Conservation (phyloP, 23 red algal genomes). For the Chondrus crispus region DNA sequence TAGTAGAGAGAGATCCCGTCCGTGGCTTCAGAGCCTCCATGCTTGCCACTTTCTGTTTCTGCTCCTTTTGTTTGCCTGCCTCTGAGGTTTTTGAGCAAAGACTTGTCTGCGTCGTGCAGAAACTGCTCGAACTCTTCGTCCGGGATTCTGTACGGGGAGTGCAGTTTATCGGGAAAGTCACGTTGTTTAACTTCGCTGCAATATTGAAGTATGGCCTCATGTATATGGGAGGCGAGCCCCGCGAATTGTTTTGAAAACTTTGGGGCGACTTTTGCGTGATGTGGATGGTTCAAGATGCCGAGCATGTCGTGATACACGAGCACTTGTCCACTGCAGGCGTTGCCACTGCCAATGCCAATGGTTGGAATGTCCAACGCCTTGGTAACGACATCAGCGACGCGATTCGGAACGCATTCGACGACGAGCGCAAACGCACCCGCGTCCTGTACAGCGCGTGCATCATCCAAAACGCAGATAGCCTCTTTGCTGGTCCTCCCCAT, state of each 20-base stretch:
- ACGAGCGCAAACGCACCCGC: constrained; percentile 95
- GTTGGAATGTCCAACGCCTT: constrained; percentile 74
- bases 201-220: constrained; percentile 71
- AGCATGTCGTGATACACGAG: constrained; percentile 98
- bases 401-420: constrained; percentile 86
- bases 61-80: no score
- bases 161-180: constrained; percentile 53
- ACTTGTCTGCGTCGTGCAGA: background rate
- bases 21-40: constrained; percentile 55
- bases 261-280: constrained; percentile 89
- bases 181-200: constrained; percentile 56
- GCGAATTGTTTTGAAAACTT: constrained; percentile 93
- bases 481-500: constrained; percentile 61
- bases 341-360: constrained; percentile 95
- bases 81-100: no score
- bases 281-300: constrained; percentile 94
- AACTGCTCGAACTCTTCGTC: constrained; percentile 75
- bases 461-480: constrained; percentile 58
- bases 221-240: constrained; percentile 54
- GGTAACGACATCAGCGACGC: constrained; percentile 65
- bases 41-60: constrained; percentile 55
- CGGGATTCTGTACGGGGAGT: constrained; percentile 83
- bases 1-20: constrained; percentile 4
- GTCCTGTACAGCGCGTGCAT: constrained; percentile 81
- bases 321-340: constrained; percentile 84